Percentiles rank a stretch among this genome's conserved stretches.
phyloP scores from a whole-genome alignment of 1,284 basidiomycete genomes.

The Austroboletus niveus region DNA sequence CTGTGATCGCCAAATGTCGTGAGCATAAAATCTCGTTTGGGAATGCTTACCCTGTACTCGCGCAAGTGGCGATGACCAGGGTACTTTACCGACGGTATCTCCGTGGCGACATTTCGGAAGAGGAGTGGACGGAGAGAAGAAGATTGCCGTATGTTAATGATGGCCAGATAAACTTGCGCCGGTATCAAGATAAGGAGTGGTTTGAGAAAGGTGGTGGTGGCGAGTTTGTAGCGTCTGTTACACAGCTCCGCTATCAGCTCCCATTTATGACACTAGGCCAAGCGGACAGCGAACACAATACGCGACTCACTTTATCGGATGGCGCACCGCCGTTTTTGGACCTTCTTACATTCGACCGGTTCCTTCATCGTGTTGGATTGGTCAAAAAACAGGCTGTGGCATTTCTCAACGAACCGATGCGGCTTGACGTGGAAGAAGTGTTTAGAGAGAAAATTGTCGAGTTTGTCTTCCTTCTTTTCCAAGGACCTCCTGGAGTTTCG shows the following conservation, averaged over 20 bases:
- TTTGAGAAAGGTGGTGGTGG: conserved; percentile 42
- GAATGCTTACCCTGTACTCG: too few species aligned
- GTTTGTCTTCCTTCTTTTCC: too few species aligned
- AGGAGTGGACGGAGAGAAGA: too few species aligned
- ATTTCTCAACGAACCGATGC: conserved; percentile 44
- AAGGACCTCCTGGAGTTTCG: too few species aligned
- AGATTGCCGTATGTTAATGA: too few species aligned
- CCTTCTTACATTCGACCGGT: conserved; percentile 45
- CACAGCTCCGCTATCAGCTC: conserved; percentile 39
- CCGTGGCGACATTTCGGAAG: too few species aligned
- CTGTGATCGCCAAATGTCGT: conserved; percentile 22
- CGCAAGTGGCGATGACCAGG: too few species aligned
- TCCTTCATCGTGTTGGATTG: conserved; percentile 43
- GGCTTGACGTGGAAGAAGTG: conserved; percentile 15
- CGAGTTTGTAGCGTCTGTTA: conserved; percentile 44
- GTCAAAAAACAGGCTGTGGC: conserved; percentile 38
- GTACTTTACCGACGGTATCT: too few species aligned
- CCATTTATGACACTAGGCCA: conserved; percentile 52
- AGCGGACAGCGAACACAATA: background rate
- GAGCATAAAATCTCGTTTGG: too few species aligned
- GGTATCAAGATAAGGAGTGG: too few species aligned
- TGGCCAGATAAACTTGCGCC: too few species aligned
- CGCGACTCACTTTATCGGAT: background rate
- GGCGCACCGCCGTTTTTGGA: conserved; percentile 4
- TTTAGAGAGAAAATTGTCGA: too few species aligned